Percentiles rank a stretch among this genome's conserved stretches.
These are phyloP conservation scores for Escallonia herrerae DNA, from an alignment of 129 eudicot genomes.

Conservation along the genomic window DNA sequence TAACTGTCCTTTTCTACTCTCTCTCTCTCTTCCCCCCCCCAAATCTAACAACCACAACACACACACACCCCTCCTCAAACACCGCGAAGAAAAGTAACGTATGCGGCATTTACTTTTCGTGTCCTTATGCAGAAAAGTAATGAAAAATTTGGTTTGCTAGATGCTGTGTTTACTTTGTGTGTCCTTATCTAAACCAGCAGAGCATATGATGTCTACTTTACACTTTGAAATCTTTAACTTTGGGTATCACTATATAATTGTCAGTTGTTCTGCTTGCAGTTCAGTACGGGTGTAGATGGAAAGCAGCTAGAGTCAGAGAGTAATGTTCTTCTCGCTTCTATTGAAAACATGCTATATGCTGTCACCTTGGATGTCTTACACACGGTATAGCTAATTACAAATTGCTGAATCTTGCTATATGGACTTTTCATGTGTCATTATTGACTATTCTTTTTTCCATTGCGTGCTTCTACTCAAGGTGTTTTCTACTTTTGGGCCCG, in stretches of 20 bases:
- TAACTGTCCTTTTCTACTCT: neutral
- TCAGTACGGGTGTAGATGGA: conserved; percentile 73
- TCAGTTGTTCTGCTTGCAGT: conserved; percentile 34
- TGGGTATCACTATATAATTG: neutral
- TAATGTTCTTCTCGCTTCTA: conserved; percentile 97
- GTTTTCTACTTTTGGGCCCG: conserved; percentile 85
- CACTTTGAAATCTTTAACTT: neutral
- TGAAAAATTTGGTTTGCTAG: no score
- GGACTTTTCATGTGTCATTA: neutral
- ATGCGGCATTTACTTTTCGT: no score
- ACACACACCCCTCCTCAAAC: no score
- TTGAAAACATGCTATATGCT: conserved; percentile 96
- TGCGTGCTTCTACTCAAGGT: conserved; percentile 41
- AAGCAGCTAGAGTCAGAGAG: conserved; percentile 92
- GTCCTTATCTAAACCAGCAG: neutral
- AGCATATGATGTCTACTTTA: no score
- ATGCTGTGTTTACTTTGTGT: no score
- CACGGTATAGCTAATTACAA: conserved; percentile 39
- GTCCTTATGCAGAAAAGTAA: no score
- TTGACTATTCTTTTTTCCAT: neutral
- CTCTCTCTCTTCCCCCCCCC: no score
- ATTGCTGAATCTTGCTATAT: neutral
- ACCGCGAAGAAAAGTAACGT: no score
- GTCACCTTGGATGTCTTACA: conserved; percentile 89
- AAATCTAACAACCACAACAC: no score